These are phyloP conservation scores for Halophytophthora batemanensis DNA, from an alignment of 352 stramenopile species.

Conservation along the genomic window DNA sequence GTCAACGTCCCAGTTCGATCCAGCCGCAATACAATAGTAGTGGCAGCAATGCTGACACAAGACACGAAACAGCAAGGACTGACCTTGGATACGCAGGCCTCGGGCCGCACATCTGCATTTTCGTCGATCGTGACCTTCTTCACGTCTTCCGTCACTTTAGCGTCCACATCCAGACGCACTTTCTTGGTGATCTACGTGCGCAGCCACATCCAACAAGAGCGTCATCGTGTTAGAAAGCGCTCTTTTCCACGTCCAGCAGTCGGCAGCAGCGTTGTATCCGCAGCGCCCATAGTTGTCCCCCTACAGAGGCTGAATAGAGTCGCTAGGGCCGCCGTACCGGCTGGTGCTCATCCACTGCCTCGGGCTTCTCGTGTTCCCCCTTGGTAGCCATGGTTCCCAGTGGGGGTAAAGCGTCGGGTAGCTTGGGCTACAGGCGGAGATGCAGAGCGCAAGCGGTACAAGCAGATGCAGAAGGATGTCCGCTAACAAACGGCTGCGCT, in stretches of 20 bases:
- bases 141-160: conserved; percentile 45
- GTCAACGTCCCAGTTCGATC: too few species aligned
- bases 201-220: too few species aligned
- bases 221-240: background rate
- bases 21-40: conserved; percentile 2
- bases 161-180: conserved; percentile 49
- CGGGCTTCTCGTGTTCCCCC: conserved; percentile 74
- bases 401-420: background rate
- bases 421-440: background rate
- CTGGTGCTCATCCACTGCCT: conserved; percentile 57
- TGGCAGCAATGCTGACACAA: background rate
- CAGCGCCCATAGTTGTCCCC: too few species aligned
- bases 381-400: conserved; percentile 53
- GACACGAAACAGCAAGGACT: background rate
- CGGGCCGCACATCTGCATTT: conserved; percentile 16
- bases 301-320: too few species aligned
- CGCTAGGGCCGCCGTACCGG: conserved; percentile 22
- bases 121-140: conserved; percentile 45
- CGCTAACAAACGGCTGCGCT: too few species aligned
- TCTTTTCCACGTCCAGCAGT: background rate
- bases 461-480: too few species aligned
- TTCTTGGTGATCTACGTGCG: conserved; percentile 53
- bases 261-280: conserved; percentile 1
- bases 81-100: conserved; percentile 26
- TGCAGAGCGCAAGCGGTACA: background rate